These are phyloP conservation scores for Penstemon davidsonii DNA, from an alignment of 257 asterid species.

Conservation along the genomic window DNA sequence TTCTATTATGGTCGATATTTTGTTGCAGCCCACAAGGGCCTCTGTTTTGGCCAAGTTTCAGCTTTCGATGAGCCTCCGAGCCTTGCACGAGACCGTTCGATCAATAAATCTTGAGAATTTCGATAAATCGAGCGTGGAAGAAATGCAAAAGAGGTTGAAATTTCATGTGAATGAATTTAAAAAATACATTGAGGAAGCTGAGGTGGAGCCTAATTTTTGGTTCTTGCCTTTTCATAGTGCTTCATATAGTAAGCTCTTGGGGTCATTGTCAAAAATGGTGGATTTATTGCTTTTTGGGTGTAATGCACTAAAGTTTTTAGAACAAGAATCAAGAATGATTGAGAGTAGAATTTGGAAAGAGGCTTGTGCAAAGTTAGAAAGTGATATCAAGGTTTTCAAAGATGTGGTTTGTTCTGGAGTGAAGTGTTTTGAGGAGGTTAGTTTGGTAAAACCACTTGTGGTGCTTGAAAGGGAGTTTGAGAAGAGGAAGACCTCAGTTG, in stretches of 20 bases:
- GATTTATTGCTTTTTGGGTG: conserved; percentile 53
- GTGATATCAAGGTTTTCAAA: conserved; percentile 45
- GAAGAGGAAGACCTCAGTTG: conserved; percentile 43
- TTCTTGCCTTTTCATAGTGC: conserved; percentile 66
- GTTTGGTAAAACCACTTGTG: conserved; percentile 45
- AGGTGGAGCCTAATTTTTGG: conserved; percentile 86
- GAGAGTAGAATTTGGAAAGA: conserved; percentile 39
- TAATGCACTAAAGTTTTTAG: conserved; percentile 45
- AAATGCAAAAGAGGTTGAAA: conserved; percentile 39
- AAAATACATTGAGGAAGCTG: conserved; percentile 71
- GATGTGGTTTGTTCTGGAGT: conserved; percentile 45
- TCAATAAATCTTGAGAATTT: conserved; percentile 32
- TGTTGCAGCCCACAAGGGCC: conserved; percentile 83
- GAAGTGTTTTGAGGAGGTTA: conserved; percentile 55
- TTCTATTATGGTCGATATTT: conserved; percentile 68
- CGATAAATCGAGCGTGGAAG: conserved; percentile 33
- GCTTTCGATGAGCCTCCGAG: conserved; percentile 43
- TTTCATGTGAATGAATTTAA: conserved; percentile 43
- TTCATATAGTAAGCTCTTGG: conserved; percentile 49
- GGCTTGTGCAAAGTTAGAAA: conserved; percentile 37
- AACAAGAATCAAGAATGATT: conserved; percentile 46
- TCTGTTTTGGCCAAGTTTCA: conserved; percentile 62
- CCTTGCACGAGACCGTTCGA: conserved; percentile 39
- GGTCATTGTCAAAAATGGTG: conserved; percentile 57
- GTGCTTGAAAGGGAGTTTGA: conserved; percentile 52